Evolutionary conservation across 345 rosid genomes (phyloP).

Genomic region (Populus euphratica): DNA sequence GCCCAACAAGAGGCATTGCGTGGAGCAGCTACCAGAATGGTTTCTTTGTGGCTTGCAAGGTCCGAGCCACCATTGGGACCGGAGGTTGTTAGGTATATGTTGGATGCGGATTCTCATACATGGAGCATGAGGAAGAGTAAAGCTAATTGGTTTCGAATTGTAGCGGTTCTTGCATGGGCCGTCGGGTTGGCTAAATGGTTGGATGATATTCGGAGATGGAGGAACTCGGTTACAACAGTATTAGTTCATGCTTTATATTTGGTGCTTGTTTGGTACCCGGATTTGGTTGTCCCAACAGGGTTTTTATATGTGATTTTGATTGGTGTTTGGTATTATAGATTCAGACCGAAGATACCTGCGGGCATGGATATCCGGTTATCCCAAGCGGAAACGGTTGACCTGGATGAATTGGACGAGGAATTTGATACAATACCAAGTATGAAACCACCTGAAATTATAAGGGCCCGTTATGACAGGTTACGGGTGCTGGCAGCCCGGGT

Average conservation of each 20-base stretch:
- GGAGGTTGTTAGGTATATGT: conserved; percentile 85
- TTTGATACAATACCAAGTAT: conserved; percentile 92
- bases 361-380: conserved; percentile 91
- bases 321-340: conserved; percentile 91
- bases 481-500: conserved; percentile 77
- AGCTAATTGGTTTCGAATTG: conserved; percentile 91
- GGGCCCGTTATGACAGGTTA: conserved; percentile 78
- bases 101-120: conserved; percentile 88
- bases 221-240: conserved; percentile 75
- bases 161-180: conserved; percentile 88
- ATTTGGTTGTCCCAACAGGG: conserved; percentile 85
- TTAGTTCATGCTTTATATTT: conserved; percentile 73
- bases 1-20: conserved; percentile 92
- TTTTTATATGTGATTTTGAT: conserved; percentile 71
- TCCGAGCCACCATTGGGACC: conserved; percentile 87
- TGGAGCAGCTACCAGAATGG: conserved; percentile 86
- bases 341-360: conserved; percentile 80
- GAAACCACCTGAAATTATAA: conserved; percentile 55
- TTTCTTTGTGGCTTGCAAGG: conserved; percentile 72
- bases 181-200: conserved; percentile 92
- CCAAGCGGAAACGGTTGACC: conserved; percentile 75
- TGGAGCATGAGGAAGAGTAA: conserved; percentile 99
- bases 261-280: conserved; percentile 97
- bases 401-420: conserved; percentile 90
- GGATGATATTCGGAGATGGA: conserved; percentile 76